Conservation (phyloP, 345 rosid species). For the Eucalyptus pauciflora region DNA sequence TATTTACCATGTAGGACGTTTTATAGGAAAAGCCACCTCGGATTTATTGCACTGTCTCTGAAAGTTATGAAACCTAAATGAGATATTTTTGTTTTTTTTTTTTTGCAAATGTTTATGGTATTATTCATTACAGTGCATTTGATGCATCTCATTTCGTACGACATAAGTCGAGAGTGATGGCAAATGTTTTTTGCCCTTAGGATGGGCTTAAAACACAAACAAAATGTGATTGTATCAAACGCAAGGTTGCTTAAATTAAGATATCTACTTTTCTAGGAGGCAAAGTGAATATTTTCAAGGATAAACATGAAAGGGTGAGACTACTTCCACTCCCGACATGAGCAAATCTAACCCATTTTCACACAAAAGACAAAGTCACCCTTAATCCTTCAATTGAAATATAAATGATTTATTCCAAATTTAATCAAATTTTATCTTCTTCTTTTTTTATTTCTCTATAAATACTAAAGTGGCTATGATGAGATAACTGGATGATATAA, state of each 20-base stretch:
- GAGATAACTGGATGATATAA: not conserved
- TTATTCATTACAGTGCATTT: not conserved
- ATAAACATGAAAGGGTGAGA: not conserved
- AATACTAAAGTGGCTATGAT: not conserved
- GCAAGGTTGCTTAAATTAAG: not conserved
- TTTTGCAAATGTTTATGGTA: not conserved
- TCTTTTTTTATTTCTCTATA: rapidly evolving
- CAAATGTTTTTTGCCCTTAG: not conserved
- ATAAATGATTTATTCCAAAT: no score
- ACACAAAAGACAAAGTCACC: not conserved
- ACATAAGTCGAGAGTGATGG: not conserved
- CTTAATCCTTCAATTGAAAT: not conserved
- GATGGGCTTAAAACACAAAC: not conserved
- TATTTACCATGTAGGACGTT: not conserved
- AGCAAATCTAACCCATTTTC: not conserved
- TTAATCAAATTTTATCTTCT: no score
- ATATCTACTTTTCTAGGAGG: not conserved
- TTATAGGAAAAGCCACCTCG: not conserved
- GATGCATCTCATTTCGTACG: not conserved
- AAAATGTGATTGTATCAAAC: not conserved
- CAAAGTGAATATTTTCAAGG: not conserved
- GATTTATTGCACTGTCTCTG: not conserved
- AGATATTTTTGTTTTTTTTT: not conserved
- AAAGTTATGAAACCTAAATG: not conserved
- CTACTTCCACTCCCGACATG: not conserved